phyloP scores from a whole-genome alignment of 495 filamentous ascomycete species.

The Xylona heveae region DNA sequence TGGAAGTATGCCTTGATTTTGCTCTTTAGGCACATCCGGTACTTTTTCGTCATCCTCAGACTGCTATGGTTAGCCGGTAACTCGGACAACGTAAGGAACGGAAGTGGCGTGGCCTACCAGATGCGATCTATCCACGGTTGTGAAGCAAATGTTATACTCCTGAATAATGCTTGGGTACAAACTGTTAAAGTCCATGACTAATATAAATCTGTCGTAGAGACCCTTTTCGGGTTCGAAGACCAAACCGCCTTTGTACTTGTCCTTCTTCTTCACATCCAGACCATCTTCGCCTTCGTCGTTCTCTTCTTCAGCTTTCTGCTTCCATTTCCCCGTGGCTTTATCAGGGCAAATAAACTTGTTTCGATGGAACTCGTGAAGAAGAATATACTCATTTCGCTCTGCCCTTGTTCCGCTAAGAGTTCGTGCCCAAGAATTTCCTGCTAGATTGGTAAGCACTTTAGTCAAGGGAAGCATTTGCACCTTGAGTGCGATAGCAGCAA shows the following conservation, averaged over 20 bases:
- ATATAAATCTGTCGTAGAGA: slow-evolving; percentile 85
- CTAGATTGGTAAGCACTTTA: slow-evolving; percentile 88
- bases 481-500: slow-evolving; percentile 68
- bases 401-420: slow-evolving; percentile 88
- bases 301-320: slow-evolving; percentile 40
- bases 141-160: slow-evolving; percentile 98
- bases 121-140: slow-evolving; percentile 63
- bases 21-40: slow-evolving; percentile 45
- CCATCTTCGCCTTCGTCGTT: slow-evolving; percentile 53
- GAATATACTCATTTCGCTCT: slow-evolving; percentile 97
- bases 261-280: slow-evolving; percentile 72
- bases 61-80: slow-evolving; percentile 17
- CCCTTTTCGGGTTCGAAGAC: slow-evolving; percentile 97
- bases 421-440: slow-evolving; percentile 94
- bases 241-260: slow-evolving; percentile 95
- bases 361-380: slow-evolving; percentile 84
- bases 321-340: slow-evolving; percentile 53
- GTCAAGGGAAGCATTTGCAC: slow-evolving; percentile 85
- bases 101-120: slow-evolving; percentile 22
- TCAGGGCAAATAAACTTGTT: slow-evolving; percentile 98
- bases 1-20: slow-evolving; percentile 67
- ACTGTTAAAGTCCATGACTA: slow-evolving; percentile 99
- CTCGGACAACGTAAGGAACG: background rate
- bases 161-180: slow-evolving; percentile 97
- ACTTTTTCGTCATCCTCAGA: slow-evolving; percentile 64